Base-by-base conservation (phyloP, 208 protist species). In the Leptomonas seymouri region DNA sequence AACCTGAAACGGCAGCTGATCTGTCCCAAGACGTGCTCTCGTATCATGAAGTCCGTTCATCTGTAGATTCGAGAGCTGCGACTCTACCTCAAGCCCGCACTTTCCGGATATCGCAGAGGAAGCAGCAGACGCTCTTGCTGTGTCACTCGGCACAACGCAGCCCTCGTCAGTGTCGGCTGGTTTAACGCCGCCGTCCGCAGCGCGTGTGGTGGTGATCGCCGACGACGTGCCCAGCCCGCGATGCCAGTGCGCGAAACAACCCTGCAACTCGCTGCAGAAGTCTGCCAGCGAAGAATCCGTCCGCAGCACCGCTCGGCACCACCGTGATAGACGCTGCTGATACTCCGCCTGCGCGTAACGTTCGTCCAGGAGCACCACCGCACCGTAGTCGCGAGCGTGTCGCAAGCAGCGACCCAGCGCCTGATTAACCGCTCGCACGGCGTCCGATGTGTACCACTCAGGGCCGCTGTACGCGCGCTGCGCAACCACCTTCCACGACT, bases 381-480 rank as follows among this genome's bases (percentile, higher is more conserved):
- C 96, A 16, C 97, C 97, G 72, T 94, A 99, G 82, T 99, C 98
- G 12, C 86, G 54, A 14, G 61, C 50, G 62, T 99, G 96, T 0
- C 98, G 88, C 57, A 99, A 95, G 56, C 98, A 97, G 16, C 98
- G 87, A 25, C 98, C 98, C 11, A 99, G 83, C 9, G 97, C 95
- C 77, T 99, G 98, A 71, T 99, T 99, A 15, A 99, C 96, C 3
- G 97, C 95, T 15, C 97, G 84, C 45, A 93, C 74, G 0, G 97
- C 88, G 44, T 97, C 86, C 28, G 68, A 83, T 0, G 62, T 56
- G 67, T 99, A 99, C 97, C 98, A 99, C 12, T 88, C 73, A 27
- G 73, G 61, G 0, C 96, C 95, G 27, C 76, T 91, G 82, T 85
- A 91, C 23, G 34, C 27, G 6, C 82, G 75, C 74, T 94, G 85